Evolutionary conservation across 2,329 filamentous ascomycete genomes (phyloP).

Genomic region (Colletotrichum incanum): DNA sequence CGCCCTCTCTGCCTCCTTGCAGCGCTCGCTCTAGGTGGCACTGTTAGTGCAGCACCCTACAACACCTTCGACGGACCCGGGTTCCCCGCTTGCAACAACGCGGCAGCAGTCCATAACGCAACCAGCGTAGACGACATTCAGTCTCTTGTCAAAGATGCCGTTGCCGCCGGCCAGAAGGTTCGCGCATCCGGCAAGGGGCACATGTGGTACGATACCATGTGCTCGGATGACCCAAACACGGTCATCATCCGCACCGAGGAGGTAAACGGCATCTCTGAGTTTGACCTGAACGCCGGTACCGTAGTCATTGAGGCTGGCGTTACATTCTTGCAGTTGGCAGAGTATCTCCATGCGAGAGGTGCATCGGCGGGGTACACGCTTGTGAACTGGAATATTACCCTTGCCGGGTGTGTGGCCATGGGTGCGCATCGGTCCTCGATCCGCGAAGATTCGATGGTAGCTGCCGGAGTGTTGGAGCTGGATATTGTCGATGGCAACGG

Average conservation of each 20-base stretch:
- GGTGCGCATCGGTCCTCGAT: constrained; percentile 66
- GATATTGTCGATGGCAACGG: constrained; percentile 66
- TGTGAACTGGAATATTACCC: constrained; percentile 69
- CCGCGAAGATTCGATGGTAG: constrained; percentile 65
- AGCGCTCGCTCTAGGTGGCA: constrained; percentile 44
- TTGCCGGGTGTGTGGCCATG: constrained; percentile 67
- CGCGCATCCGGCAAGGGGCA: constrained; percentile 66
- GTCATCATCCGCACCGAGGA: constrained; percentile 64
- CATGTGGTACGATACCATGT: constrained; percentile 70
- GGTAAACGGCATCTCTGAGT: constrained; percentile 61
- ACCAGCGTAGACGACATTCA: constrained; percentile 61
- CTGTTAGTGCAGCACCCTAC: constrained; percentile 53
- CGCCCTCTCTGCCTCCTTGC: neutral
- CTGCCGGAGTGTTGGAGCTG: constrained; percentile 63
- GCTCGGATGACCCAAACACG: constrained; percentile 62
- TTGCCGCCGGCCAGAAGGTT: constrained; percentile 57
- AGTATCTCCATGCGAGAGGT: constrained; percentile 62
- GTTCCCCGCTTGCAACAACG: constrained; percentile 63
- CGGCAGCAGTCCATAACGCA: constrained; percentile 61
- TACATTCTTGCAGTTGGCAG: constrained; percentile 66
- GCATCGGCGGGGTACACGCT: constrained; percentile 66
- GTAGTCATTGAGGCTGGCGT: constrained; percentile 68
- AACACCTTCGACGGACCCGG: constrained; percentile 67
- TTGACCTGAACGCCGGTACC: constrained; percentile 59
- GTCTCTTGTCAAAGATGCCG: constrained; percentile 58